These are phyloP conservation scores for Fusarium graminum DNA, from an alignment of 2,329 filamentous ascomycete genomes.

Conservation along the genomic window DNA sequence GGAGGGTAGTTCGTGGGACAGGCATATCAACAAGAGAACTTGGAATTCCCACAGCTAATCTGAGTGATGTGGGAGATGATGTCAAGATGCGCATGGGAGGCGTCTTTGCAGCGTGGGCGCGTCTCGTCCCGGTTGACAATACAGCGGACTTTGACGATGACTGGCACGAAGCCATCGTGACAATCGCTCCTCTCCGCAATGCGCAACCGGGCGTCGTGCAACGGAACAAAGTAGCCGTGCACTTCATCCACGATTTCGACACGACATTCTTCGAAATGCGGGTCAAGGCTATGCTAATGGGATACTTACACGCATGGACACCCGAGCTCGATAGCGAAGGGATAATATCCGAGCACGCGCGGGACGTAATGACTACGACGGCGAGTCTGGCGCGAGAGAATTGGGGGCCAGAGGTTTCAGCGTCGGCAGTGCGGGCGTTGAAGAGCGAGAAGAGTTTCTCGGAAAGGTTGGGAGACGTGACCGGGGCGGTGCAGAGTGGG, in stretches of 20 bases:
- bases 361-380: constrained; percentile 59
- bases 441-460: constrained; percentile 59
- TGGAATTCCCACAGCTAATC: constrained; percentile 67
- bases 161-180: constrained; percentile 73
- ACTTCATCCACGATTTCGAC: constrained; percentile 66
- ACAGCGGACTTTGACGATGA: constrained; percentile 54
- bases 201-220: constrained; percentile 61
- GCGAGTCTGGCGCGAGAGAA: constrained; percentile 61
- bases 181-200: constrained; percentile 65
- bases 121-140: constrained; percentile 54
- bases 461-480: constrained; percentile 62
- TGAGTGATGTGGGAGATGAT: constrained; percentile 65
- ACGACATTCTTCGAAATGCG: constrained; percentile 57
- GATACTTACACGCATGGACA: constrained; percentile 62
- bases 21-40: constrained; percentile 57
- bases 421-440: constrained; percentile 55
- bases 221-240: constrained; percentile 64
- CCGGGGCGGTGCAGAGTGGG: constrained; percentile 64
- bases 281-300: constrained; percentile 71
- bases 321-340: constrained; percentile 40
- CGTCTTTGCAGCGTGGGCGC: constrained; percentile 75
- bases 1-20: constrained; percentile 61
- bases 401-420: constrained; percentile 60
- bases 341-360: constrained; percentile 50
- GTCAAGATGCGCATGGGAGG: constrained; percentile 68